phyloP scores from a whole-genome alignment of 805 yeast species.

The Wickerhamomyces chambardii region DNA sequence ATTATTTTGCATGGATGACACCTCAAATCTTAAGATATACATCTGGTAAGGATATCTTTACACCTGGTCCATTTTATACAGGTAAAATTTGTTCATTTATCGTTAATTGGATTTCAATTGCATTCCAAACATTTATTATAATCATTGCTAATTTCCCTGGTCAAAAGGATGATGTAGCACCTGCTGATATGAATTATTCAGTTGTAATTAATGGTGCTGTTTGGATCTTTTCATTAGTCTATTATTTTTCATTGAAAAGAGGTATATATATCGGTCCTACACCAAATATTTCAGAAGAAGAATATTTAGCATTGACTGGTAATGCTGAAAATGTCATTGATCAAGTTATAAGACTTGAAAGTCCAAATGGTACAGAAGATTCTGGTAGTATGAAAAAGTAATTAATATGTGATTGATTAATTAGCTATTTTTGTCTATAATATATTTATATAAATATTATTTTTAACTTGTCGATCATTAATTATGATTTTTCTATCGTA shows the following conservation, averaged over 20 bases:
- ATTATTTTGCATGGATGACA: constrained; percentile 30
- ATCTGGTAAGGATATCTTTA: constrained; percentile 37
- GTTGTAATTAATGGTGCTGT: constrained; percentile 55
- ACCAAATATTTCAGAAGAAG: constrained; percentile 21
- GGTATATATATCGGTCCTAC: constrained; percentile 51
- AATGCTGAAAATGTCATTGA: too few relatives aligned
- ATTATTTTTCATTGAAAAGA: constrained; percentile 43
- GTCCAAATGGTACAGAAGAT: too few relatives aligned
- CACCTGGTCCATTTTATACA: constrained; percentile 59
- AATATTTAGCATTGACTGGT: constrained; percentile 18
- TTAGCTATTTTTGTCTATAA: too few relatives aligned
- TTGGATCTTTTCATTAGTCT: constrained; percentile 45
- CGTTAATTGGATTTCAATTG: constrained; percentile 36
- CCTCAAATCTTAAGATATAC: constrained; percentile 31
- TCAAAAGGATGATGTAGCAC: constrained; percentile 20
- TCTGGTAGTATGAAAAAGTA: too few relatives aligned
- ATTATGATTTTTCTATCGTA: too few relatives aligned
- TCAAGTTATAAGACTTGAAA: too few relatives aligned
- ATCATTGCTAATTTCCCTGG: constrained; percentile 55
- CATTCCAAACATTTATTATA: constrained; percentile 44
- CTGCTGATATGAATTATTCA: constrained; percentile 60
- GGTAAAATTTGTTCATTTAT: constrained; percentile 40
- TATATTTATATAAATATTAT: too few relatives aligned
- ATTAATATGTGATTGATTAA: too few relatives aligned
- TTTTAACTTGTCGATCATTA: too few relatives aligned